Evolutionary conservation across 352 stramenopile species (phyloP).

Genomic region (Lagenidium giganteum): DNA sequence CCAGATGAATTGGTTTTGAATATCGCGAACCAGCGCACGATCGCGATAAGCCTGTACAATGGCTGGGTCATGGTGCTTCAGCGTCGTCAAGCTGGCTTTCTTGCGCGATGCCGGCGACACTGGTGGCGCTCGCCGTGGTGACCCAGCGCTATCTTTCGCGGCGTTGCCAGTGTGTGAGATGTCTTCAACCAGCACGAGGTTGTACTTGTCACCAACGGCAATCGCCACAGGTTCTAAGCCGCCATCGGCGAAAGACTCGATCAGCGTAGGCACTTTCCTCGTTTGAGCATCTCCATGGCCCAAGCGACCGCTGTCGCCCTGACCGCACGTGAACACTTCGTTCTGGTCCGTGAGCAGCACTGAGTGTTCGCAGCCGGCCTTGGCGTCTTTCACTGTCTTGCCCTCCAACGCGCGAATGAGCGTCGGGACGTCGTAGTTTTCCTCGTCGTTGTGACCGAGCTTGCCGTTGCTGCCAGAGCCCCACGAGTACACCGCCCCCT

Average conservation of each 20-base stretch:
- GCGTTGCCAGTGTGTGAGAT: background rate
- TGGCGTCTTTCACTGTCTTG: slow-evolving; percentile 57
- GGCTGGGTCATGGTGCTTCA: too few relatives aligned
- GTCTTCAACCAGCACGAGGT: slow-evolving; percentile 65
- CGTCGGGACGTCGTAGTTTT: slow-evolving; percentile 61
- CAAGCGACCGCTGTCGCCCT: slow-evolving; percentile 75
- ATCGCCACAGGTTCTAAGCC: slow-evolving; percentile 61
- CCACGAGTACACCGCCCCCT: slow-evolving; percentile 69
- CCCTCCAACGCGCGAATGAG: slow-evolving; percentile 36
- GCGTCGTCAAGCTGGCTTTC: too few relatives aligned
- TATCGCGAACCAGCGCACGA: too few relatives aligned
- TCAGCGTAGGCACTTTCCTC: slow-evolving; percentile 44
- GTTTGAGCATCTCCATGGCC: slow-evolving; percentile 67
- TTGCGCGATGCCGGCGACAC: background rate
- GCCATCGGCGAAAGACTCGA: slow-evolving; percentile 49
- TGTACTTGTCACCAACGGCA: slow-evolving; percentile 85
- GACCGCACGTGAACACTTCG: slow-evolving; percentile 76
- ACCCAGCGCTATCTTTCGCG: background rate
- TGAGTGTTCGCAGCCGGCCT: slow-evolving; percentile 80
- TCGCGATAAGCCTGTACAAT: too few relatives aligned
- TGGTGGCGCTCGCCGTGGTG: background rate
- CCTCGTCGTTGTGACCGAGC: slow-evolving; percentile 77
- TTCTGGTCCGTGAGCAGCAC: slow-evolving; percentile 48
- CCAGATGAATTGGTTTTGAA: background rate
- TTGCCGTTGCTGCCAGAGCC: slow-evolving; percentile 79